These are phyloP conservation scores for Sungouiella thailandica DNA, from an alignment of 805 yeast genomes.

Conservation along the genomic window DNA sequence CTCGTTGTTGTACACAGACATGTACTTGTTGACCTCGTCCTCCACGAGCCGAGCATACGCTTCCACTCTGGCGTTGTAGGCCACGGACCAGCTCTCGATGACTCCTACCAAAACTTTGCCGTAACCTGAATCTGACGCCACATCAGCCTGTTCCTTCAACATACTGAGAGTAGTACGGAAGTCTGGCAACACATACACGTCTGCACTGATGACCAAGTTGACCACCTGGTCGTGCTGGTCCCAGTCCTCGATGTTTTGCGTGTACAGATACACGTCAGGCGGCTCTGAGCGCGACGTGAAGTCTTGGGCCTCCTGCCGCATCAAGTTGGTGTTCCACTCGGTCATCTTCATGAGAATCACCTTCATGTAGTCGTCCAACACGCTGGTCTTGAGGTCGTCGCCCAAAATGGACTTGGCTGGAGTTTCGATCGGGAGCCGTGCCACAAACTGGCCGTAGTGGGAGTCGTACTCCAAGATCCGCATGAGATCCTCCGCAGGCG, in stretches of 20 bases:
- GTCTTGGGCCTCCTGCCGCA: conserved; percentile 57
- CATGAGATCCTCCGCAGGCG: conserved; percentile 72
- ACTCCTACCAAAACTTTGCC: conserved; percentile 77
- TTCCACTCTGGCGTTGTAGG: conserved; percentile 56
- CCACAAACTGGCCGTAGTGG: conserved; percentile 44
- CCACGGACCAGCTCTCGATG: conserved; percentile 60
- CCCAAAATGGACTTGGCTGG: conserved; percentile 54
- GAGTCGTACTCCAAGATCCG: conserved; percentile 74
- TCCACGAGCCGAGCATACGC: conserved; percentile 57
- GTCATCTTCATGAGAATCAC: conserved; percentile 68
- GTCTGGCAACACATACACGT: conserved; percentile 62
- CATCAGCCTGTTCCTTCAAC: conserved; percentile 86
- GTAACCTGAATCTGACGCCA: conserved; percentile 80
- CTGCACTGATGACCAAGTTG: conserved; percentile 34
- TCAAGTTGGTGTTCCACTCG: conserved; percentile 78
- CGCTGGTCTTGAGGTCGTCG: conserved; percentile 63
- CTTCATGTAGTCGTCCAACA: conserved; percentile 73
- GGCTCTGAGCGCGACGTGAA: conserved; percentile 64
- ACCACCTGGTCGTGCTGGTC: conserved; percentile 31
- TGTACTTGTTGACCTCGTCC: conserved; percentile 35
- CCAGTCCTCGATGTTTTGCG: conserved; percentile 35
- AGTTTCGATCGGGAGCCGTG: conserved; percentile 23
- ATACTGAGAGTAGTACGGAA: conserved; percentile 74
- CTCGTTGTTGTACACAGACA: conserved; percentile 39
- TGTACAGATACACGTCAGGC: conserved; percentile 67